These are phyloP conservation scores for Aspergillus avenaceus DNA, from an alignment of 495 filamentous ascomycete genomes.

Conservation along the genomic window DNA sequence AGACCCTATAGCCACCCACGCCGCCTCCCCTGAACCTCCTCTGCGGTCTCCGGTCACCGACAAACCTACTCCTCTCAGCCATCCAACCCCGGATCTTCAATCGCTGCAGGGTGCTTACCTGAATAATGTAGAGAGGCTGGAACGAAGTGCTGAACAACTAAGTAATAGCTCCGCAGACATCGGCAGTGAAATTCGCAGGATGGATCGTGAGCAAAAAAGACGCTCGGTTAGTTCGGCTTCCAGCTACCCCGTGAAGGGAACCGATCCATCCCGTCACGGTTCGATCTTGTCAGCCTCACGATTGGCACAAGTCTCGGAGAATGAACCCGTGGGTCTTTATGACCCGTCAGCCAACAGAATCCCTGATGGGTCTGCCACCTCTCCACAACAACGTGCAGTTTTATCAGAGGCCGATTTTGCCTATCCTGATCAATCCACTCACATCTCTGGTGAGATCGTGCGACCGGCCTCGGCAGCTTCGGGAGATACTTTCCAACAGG, in stretches of 20 bases:
- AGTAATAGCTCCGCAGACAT: constrained; percentile 74
- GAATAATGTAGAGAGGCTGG: constrained; percentile 76
- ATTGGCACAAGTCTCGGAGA: constrained; percentile 48
- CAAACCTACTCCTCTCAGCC: constrained; percentile 56
- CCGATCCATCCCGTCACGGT: constrained; percentile 58
- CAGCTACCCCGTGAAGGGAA: constrained; percentile 7
- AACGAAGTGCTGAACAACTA: constrained; percentile 76
- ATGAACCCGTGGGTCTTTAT: constrained; percentile 33
- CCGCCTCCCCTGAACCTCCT: constrained; percentile 41
- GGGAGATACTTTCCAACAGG: constrained; percentile 65
- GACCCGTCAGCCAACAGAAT: constrained; percentile 23
- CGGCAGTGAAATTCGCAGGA: constrained; percentile 73
- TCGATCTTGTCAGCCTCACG: constrained; percentile 57
- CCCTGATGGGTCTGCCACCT: constrained; percentile 29
- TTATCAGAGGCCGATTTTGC: constrained; percentile 16
- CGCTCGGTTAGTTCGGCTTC: constrained; percentile 42
- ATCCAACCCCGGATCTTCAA: constrained; percentile 74
- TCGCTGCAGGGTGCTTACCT: constrained; percentile 69
- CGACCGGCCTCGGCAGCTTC: constrained; percentile 54
- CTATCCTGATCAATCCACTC: constrained; percentile 17
- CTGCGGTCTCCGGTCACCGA: constrained; percentile 59
- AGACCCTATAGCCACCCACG: constrained; percentile 21
- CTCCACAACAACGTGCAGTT: constrained; percentile 22
- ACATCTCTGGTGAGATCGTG: constrained; percentile 23
- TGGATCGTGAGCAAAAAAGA: constrained; percentile 73